These are phyloP conservation scores for Cichorium intybus DNA, from an alignment of 140 eudicot species.

Conservation along the genomic window DNA sequence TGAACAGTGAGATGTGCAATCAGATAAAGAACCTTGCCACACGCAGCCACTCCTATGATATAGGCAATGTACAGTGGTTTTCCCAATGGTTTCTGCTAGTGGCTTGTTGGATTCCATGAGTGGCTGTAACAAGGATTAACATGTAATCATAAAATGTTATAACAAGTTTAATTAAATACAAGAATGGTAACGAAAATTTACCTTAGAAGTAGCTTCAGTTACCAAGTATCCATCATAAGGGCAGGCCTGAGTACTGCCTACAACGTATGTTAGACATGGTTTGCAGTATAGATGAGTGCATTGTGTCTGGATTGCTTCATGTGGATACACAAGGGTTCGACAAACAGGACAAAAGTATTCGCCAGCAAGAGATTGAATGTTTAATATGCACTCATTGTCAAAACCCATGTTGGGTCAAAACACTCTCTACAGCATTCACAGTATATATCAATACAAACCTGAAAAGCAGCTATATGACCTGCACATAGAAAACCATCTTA, in stretches of 20 bases:
- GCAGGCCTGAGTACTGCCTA: slow-evolving; percentile 80
- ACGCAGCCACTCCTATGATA: slow-evolving; percentile 89
- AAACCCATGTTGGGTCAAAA: slow-evolving; percentile 68
- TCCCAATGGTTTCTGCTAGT: slow-evolving; percentile 86
- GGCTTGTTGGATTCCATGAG: slow-evolving; percentile 77
- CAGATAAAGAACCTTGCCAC: slow-evolving; percentile 94
- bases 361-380: slow-evolving; percentile 84
- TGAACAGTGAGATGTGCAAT: slow-evolving; percentile 73
- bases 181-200: slow-evolving; percentile 1
- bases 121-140: slow-evolving; percentile 48
- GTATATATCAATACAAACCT: slow-evolving; percentile 24
- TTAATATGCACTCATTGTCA: slow-evolving; percentile 84
- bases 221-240: slow-evolving; percentile 96
- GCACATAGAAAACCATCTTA: slow-evolving; percentile 3
- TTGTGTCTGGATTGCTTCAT: slow-evolving; percentile 86
- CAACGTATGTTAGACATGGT: slow-evolving; percentile 83
- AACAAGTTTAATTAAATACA: background rate
- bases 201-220: slow-evolving; percentile 88
- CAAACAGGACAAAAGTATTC: slow-evolving; percentile 98
- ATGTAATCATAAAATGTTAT: background rate
- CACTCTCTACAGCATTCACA: slow-evolving; percentile 26
- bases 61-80: slow-evolving; percentile 79
- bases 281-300: slow-evolving; percentile 95
- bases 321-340: slow-evolving; percentile 92
- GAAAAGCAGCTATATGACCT: background rate